A percentile compares a stretch with the other conserved stretches of the same genome.
These are phyloP conservation scores for Pestalotiopsis sp. DNA, from an alignment of 2,329 filamentous ascomycete species.

Conservation along the genomic window DNA sequence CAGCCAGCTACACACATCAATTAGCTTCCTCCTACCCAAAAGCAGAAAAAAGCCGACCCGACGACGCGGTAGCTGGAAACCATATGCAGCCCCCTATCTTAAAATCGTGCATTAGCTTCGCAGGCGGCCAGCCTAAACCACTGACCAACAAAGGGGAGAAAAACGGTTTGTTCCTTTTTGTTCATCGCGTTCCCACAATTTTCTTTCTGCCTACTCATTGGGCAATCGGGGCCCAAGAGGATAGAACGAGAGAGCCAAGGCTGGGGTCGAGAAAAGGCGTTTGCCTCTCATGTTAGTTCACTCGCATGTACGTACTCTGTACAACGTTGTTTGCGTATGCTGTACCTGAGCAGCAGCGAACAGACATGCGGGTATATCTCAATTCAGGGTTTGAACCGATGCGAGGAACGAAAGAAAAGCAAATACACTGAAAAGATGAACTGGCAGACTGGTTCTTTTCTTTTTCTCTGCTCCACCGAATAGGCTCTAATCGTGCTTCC, in stretches of 20 bases:
- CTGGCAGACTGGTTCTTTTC: not conserved
- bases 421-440: not conserved
- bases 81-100: slow-evolving; percentile 13
- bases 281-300: not conserved
- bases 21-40: not conserved
- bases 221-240: not conserved
- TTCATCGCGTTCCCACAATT: not conserved
- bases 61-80: slow-evolving; percentile 15
- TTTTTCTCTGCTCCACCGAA: slow-evolving; percentile 3
- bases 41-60: slow-evolving; percentile 12
- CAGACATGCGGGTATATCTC: not conserved
- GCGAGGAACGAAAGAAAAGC: not conserved
- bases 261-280: not conserved
- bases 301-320: not conserved
- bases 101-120: slow-evolving; percentile 19
- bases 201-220: not conserved
- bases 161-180: not conserved
- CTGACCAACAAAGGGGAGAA: not conserved
- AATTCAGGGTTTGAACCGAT: slow-evolving; percentile 1
- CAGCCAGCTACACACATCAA: not conserved
- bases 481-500: not conserved
- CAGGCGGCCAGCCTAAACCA: not conserved
- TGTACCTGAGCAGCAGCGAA: not conserved
- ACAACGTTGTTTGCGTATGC: not conserved
- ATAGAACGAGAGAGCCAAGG: not conserved